phyloP scores from a whole-genome alignment of 2,329 filamentous ascomycete species.

The Eurotiales sp. region DNA sequence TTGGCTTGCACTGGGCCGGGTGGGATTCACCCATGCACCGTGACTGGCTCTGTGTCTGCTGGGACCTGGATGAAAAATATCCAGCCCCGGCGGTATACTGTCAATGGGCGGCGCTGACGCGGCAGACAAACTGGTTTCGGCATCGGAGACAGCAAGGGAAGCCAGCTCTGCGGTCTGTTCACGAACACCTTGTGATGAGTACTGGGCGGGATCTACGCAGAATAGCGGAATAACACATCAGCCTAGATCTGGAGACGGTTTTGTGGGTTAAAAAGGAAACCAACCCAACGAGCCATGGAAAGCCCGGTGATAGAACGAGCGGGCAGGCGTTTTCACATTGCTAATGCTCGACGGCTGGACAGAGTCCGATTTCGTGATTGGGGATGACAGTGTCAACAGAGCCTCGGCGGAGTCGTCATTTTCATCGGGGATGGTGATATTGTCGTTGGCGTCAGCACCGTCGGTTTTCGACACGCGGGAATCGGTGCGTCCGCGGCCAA shows the following conservation, averaged over 20 bases:
- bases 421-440: conserved; percentile 6
- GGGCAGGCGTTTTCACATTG: conserved; percentile 38
- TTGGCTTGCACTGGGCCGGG: neutral
- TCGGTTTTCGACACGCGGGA: conserved; percentile 6
- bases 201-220: conserved; percentile 64
- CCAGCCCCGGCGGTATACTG: conserved; percentile 26
- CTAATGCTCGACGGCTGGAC: conserved; percentile 27
- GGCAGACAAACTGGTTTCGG: conserved; percentile 23
- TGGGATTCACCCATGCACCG: conserved; percentile 16
- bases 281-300: conserved; percentile 40
- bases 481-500: conserved; percentile 12
- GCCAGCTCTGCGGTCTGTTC: conserved; percentile 86
- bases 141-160: conserved; percentile 70
- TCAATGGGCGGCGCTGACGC: conserved; percentile 24
- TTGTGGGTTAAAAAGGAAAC: too few species aligned
- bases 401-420: neutral
- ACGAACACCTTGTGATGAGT: conserved; percentile 71
- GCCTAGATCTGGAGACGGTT: too few species aligned
- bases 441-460: neutral
- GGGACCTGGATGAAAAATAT: conserved; percentile 24
- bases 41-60: neutral
- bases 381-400: neutral
- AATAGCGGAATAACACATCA: too few species aligned
- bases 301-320: conserved; percentile 45
- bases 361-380: conserved; percentile 9